Conservation (phyloP, 176 grass and related monocot genomes). For the Dendrocalamus sinicus region DNA sequence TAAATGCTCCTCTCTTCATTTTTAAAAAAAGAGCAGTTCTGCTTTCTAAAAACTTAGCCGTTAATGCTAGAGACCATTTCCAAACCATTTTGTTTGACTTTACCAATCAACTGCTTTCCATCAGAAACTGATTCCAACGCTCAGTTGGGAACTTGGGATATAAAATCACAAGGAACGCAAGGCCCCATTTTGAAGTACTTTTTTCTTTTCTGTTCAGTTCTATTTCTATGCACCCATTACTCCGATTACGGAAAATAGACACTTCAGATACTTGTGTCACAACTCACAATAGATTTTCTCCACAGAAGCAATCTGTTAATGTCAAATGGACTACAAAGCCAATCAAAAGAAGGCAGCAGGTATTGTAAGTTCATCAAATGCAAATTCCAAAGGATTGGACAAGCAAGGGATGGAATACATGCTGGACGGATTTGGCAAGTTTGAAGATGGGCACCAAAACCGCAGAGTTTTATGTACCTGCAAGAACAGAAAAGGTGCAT, state of each 20-base stretch:
- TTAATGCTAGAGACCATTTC: neutral
- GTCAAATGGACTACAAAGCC: neutral
- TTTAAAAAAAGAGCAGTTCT: neutral
- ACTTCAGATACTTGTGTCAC: neutral
- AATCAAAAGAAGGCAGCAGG: conserved; percentile 6
- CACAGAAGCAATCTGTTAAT: neutral
- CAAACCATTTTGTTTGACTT: neutral
- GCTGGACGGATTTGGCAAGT: neutral
- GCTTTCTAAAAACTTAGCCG: neutral
- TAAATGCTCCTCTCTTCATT: too few relatives aligned
- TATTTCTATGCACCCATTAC: conserved; percentile 19
- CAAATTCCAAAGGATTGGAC: conserved; percentile 9
- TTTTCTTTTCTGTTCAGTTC: neutral
- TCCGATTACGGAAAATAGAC: neutral
- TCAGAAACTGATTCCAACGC: neutral
- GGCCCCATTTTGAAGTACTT: neutral
- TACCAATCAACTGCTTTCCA: conserved; percentile 4
- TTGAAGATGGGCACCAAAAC: neutral
- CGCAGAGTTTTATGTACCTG: neutral
- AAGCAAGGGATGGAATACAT: conserved; percentile 16
- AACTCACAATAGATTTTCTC: neutral
- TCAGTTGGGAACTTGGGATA: neutral
- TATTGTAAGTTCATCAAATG: neutral
- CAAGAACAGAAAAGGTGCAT: conserved; percentile 6
- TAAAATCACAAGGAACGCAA: neutral